Percentiles rank a stretch among this genome's conserved stretches.
Conservation (phyloP, 2,329 filamentous ascomycete species). For the Cladophialophora exuberans region DNA sequence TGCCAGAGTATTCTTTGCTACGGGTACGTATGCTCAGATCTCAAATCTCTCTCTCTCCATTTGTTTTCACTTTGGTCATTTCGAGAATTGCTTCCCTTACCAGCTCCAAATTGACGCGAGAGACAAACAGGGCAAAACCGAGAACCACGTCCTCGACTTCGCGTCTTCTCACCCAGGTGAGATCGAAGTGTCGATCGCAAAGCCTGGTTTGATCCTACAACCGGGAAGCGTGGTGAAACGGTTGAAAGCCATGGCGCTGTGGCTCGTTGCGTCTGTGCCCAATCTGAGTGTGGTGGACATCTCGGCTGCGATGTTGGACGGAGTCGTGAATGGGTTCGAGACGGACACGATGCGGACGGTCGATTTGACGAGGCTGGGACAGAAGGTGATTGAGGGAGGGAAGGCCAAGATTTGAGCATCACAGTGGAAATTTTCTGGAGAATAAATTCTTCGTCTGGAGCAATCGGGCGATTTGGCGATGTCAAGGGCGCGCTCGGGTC, state of each 20-base stretch:
- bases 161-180: conserved; percentile 43
- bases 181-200: conserved; percentile 47
- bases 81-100: neutral
- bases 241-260: conserved; percentile 36
- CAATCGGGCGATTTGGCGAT: too few species aligned
- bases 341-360: conserved; percentile 50
- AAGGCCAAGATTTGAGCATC: neutral
- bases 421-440: neutral
- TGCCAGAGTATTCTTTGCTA: conserved; percentile 49
- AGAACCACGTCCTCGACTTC: conserved; percentile 48
- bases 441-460: neutral
- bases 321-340: conserved; percentile 51
- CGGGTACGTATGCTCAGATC: conserved; percentile 48
- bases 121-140: conserved; percentile 55
- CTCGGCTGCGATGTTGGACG: conserved; percentile 49
- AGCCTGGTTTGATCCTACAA: conserved; percentile 48
- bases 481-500: too few species aligned
- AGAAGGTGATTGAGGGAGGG: conserved; percentile 19
- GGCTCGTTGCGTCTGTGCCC: conserved; percentile 12
- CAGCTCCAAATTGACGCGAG: too few species aligned
- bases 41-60: too few species aligned
- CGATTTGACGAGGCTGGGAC: conserved; percentile 48
- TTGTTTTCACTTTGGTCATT: too few species aligned
- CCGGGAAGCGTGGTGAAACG: conserved; percentile 29
- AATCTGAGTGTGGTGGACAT: conserved; percentile 39